Evolutionary conservation across 495 filamentous ascomycete species (phyloP), one percentile per base, ranked within the genome.

Genomic region (Saxophila tyrrhenica): DNA sequence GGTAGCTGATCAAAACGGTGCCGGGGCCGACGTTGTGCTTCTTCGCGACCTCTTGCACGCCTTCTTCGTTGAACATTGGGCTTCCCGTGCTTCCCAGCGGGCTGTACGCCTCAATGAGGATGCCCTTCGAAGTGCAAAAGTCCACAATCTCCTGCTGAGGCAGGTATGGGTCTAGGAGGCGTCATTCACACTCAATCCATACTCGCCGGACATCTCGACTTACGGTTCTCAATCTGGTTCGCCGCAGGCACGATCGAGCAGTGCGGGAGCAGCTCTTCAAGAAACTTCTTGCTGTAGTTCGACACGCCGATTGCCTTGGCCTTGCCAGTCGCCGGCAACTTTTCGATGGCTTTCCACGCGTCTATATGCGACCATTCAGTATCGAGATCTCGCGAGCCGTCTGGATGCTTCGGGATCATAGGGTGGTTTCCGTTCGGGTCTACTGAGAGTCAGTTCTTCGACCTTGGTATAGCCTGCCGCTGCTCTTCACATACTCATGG

Each of bases 101-200:
- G 21, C 71, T 73, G 39, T 61, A 63, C 9, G 61, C 61, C 42
- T 60, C 49, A 16, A 63, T 47, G 20, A 57, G 48, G 29, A 63
- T 63, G 13, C 54, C 61, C 42, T 63, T 55, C 38, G 32, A 39
- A 21, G 45, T 51, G 46, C 61, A 63, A 23, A 63, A 57, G 64
- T 89, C 84, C 35, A 87, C 82, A 61, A 89, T 84, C 62, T 92
- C 86, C 68, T 89, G 83, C 72, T 92, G 87, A 0, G 87, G 87
- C n/a, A 92, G 78, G 3, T 74, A 76, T 15, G 84, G 84, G 72
- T 90, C 45, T 48, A 48, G 7, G 7, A 5, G 41, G 7, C 15
- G 41, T 44, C 41, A 44, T 5, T 44, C 3, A 7, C 29, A 35
- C 29, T 13, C 5, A 5, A 35, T 35, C 29, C 8, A 44, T 39